A percentile compares a stretch with the other conserved stretches of the same genome.
Conservation (phyloP, 805 yeast genomes). For the Yamadazyma philogaea region DNA sequence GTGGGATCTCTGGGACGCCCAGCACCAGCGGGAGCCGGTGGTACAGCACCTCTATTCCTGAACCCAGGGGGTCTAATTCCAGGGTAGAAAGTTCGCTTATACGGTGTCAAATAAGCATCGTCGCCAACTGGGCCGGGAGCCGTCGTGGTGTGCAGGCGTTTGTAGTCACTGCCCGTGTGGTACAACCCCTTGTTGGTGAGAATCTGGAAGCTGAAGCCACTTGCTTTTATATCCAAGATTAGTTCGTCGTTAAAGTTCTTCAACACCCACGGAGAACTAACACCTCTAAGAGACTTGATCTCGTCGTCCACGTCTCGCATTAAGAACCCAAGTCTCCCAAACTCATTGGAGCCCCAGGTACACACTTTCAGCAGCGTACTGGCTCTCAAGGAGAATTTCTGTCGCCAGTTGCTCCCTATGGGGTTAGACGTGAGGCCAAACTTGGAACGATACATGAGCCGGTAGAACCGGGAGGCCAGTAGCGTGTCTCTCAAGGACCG, state of each 20-base stretch:
- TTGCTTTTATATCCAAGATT: slow-evolving; percentile 51
- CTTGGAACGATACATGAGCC: slow-evolving; percentile 36
- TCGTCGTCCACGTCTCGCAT: slow-evolving; percentile 23
- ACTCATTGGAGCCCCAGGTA: slow-evolving; percentile 49
- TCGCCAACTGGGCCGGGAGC: slow-evolving; percentile 29
- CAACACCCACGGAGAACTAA: slow-evolving; percentile 38
- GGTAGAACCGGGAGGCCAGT: slow-evolving; percentile 18
- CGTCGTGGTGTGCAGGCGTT: slow-evolving; percentile 11
- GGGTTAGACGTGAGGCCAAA: slow-evolving; percentile 44
- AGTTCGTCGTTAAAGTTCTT: slow-evolving; percentile 30
- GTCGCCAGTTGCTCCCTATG: slow-evolving; percentile 48
- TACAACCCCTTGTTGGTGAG: slow-evolving; percentile 56
- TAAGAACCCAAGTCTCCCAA: slow-evolving; percentile 48
- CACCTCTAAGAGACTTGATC: slow-evolving; percentile 22
- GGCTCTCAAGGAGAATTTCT: slow-evolving; percentile 40
- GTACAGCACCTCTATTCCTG: not conserved
- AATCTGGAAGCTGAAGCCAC: slow-evolving; percentile 63
- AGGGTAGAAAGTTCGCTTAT: not conserved
- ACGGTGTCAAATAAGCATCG: slow-evolving; percentile 1
- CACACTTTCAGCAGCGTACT: slow-evolving; percentile 33
- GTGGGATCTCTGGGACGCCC: slow-evolving; percentile 5
- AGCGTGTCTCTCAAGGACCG: slow-evolving; percentile 30
- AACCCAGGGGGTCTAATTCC: slow-evolving; percentile 6
- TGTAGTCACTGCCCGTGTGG: slow-evolving; percentile 45
- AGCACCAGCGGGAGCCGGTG: too few relatives aligned